Conservation (phyloP, 2,329 filamentous ascomycete species). For the Colletotrichum tanaceti region DNA sequence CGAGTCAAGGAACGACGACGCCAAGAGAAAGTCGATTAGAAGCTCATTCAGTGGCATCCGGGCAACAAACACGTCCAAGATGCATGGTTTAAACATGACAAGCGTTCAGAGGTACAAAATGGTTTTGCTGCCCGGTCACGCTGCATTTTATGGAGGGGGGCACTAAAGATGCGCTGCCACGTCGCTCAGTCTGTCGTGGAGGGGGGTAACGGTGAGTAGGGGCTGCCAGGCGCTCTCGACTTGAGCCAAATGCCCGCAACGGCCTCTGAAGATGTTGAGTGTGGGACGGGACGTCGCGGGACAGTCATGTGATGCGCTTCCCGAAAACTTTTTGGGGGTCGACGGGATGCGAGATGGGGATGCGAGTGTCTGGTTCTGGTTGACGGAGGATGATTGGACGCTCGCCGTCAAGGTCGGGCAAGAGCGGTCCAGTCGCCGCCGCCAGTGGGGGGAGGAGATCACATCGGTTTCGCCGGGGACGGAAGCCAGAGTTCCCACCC, state of each 20-base stretch:
- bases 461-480: conserved; percentile 1
- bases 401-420: background rate
- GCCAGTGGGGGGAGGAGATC: background rate
- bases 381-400: conserved; percentile 6
- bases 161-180: conserved; percentile 38
- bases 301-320: conserved; percentile 39
- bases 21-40: conserved; percentile 11
- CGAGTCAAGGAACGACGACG: background rate
- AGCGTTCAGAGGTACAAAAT: conserved; percentile 1
- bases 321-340: conserved; percentile 11
- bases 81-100: background rate
- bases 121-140: conserved; percentile 18
- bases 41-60: conserved; percentile 1
- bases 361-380: conserved; percentile 15
- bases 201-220: conserved; percentile 13
- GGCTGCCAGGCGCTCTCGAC: background rate
- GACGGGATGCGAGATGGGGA: conserved; percentile 11
- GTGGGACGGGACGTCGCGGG: conserved; percentile 34
- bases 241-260: conserved; percentile 10
- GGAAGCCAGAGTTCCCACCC: conserved; percentile 25
- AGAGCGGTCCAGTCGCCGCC: conserved; percentile 3
- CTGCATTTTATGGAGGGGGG: conserved; percentile 2
- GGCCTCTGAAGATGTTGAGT: conserved; percentile 12
- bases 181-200: conserved; percentile 30
- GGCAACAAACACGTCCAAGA: background rate